These are phyloP conservation scores for Tremellales sp. DNA, from an alignment of 1,284 basidiomycete genomes.

Conservation along the genomic window DNA sequence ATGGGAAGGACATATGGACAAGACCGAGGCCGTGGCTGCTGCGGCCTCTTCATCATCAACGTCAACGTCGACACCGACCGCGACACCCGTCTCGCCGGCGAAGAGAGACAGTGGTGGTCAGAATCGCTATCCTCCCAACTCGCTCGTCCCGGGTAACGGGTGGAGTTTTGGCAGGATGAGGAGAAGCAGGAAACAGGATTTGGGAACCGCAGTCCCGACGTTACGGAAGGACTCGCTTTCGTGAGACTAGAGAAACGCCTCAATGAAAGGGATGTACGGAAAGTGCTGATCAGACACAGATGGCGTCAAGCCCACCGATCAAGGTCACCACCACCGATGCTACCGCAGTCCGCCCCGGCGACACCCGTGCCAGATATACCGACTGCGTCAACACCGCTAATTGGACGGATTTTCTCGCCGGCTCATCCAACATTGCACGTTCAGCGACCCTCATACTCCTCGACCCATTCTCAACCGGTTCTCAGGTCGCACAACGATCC, in stretches of 20 bases:
- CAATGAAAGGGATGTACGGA: not conserved
- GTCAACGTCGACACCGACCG: no score
- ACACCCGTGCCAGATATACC: no score
- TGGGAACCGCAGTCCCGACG: not conserved
- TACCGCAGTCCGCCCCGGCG: not conserved
- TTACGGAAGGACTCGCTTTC: not conserved
- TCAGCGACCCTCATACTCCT: not conserved
- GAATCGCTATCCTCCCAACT: slow-evolving; percentile 1
- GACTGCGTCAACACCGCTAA: not conserved
- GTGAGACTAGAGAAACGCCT: not conserved
- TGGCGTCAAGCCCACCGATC: not conserved
- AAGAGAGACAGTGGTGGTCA: not conserved
- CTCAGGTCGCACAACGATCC: not conserved
- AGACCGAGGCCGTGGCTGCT: no score
- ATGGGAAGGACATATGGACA: no score
- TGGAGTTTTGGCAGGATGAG: not conserved
- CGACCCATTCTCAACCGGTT: not conserved
- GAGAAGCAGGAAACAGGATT: not conserved
- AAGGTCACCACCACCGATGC: not conserved
- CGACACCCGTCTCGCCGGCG: no score
- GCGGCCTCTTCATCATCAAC: no score
- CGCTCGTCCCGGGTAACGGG: not conserved
- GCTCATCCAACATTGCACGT: not conserved
- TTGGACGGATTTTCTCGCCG: not conserved
- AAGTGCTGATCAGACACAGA: not conserved